Evolutionary conservation across 2,329 filamentous ascomycete genomes (phyloP).

Genomic region (Sporothrix schenckii): DNA sequence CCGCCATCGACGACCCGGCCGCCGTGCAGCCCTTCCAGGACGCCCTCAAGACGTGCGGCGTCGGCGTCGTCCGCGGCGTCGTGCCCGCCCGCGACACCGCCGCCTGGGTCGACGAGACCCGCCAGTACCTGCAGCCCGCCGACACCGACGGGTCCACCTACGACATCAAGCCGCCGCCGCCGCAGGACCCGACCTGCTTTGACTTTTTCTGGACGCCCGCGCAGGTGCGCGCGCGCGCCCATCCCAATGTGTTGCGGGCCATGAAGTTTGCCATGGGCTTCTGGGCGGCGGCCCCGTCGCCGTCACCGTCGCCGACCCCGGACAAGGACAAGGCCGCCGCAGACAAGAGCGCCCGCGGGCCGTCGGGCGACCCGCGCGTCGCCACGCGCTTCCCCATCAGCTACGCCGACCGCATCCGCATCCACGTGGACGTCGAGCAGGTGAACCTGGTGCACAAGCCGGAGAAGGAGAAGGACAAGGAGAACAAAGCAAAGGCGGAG

Average conservation of each 20-base stretch:
- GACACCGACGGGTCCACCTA: conserved; percentile 26
- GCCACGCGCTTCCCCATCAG: conserved; percentile 64
- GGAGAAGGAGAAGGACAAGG: conserved; percentile 33
- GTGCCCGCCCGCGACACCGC: conserved; percentile 60
- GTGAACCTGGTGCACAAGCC: conserved; percentile 28
- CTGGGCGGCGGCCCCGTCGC: conserved; percentile 56
- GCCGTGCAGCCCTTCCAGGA: conserved; percentile 59
- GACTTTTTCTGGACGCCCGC: conserved; percentile 75
- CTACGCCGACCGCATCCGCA: conserved; percentile 70
- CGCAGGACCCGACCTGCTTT: conserved; percentile 68
- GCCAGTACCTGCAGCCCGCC: conserved; percentile 59
- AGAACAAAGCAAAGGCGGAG: background rate
- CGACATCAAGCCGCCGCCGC: conserved; percentile 57
- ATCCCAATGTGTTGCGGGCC: conserved; percentile 64
- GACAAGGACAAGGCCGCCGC: background rate
- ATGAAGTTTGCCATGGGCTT: conserved; percentile 69
- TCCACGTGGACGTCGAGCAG: conserved; percentile 56
- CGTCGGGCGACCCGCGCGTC: conserved; percentile 56
- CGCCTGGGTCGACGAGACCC: conserved; percentile 60
- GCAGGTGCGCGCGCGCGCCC: conserved; percentile 67
- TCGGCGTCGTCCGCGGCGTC: conserved; percentile 67
- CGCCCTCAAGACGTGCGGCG: conserved; percentile 63
- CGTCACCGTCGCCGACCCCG: too few species aligned
- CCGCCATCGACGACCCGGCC: conserved; percentile 52
- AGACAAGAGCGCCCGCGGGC: background rate